Evolutionary conservation across 2,329 filamentous ascomycete genomes (phyloP).

Genomic region (Ophiostoma quercus): DNA sequence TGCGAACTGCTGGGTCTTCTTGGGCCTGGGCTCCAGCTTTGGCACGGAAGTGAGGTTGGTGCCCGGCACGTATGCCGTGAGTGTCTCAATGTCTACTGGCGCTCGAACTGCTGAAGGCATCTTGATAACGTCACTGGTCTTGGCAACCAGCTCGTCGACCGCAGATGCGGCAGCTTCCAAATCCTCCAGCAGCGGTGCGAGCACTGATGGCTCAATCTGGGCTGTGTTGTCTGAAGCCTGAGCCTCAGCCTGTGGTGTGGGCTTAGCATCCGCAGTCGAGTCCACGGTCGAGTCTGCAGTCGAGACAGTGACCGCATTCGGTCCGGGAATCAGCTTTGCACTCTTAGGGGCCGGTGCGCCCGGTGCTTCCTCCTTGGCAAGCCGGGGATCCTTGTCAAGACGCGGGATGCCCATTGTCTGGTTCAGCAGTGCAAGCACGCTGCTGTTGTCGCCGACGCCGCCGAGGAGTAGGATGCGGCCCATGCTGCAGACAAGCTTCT

Average conservation of each 20-base stretch:
- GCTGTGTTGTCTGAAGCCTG: neutral
- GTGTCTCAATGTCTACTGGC: neutral
- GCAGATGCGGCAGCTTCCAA: neutral
- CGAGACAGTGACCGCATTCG: neutral
- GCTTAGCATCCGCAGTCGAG: too few relatives aligned
- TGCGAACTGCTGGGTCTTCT: neutral
- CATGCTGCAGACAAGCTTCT: constrained; percentile 75
- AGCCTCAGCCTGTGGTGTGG: neutral
- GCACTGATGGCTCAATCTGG: neutral
- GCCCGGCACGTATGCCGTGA: neutral
- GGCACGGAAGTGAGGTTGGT: neutral
- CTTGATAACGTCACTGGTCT: neutral
- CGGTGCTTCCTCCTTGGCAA: constrained; percentile 30
- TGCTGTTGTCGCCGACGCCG: constrained; percentile 58
- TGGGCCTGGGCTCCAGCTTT: neutral
- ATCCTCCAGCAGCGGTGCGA: neutral
- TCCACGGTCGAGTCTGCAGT: neutral
- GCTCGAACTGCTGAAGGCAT: neutral
- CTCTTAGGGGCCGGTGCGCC: neutral
- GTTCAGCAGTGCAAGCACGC: constrained; percentile 69
- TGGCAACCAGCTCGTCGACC: neutral
- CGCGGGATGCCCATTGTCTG: constrained; percentile 74
- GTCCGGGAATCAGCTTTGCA: neutral
- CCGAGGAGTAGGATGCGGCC: constrained; percentile 68
- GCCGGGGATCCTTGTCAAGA: constrained; percentile 44